phyloP scores from a whole-genome alignment of 2,329 filamentous ascomycete genomes.

The Aspergillus tanneri region DNA sequence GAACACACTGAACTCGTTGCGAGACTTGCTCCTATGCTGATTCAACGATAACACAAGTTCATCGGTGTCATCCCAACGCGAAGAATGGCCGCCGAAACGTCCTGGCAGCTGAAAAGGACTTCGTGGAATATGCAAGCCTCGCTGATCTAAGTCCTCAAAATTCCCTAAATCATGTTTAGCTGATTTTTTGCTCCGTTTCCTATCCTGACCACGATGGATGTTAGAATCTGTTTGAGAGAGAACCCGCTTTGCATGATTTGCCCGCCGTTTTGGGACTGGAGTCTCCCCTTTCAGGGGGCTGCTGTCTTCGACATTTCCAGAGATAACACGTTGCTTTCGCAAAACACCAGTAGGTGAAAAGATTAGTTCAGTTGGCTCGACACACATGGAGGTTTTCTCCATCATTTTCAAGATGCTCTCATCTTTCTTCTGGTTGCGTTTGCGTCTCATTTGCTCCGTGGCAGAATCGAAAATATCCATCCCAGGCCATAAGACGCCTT shows the following conservation, averaged over 20 bases:
- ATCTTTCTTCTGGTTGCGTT: conserved; percentile 54
- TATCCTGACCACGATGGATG: conserved; percentile 27
- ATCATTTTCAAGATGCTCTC: conserved; percentile 46
- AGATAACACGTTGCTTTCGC: conserved; percentile 46
- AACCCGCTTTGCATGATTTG: conserved; percentile 32
- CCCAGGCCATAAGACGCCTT: conserved; percentile 51
- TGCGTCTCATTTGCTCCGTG: conserved; percentile 49
- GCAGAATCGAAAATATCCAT: conserved; percentile 55
- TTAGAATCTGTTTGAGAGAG: conserved; percentile 37
- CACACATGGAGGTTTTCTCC: conserved; percentile 45
- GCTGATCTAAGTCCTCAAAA: conserved; percentile 15
- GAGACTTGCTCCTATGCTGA: conserved; percentile 30
- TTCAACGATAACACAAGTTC: conserved; percentile 37
- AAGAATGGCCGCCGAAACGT: conserved; percentile 20
- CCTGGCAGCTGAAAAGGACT: conserved; percentile 21
- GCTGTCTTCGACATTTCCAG: conserved; percentile 50
- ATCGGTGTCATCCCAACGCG: conserved; percentile 28
- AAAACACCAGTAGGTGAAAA: conserved; percentile 47
- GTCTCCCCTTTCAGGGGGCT: conserved; percentile 48
- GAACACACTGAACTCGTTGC: conserved; percentile 38
- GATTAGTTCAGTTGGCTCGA: conserved; percentile 49
- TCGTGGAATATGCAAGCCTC: conserved; percentile 21
- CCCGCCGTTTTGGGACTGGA: conserved; percentile 40
- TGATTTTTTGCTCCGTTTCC: conserved; percentile 25
- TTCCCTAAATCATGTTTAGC: conserved; percentile 5